Evolutionary conservation across 2,329 filamentous ascomycete species (phyloP), one percentile per base, ranked within the genome.

Genomic region (Cercospora sp.): DNA sequence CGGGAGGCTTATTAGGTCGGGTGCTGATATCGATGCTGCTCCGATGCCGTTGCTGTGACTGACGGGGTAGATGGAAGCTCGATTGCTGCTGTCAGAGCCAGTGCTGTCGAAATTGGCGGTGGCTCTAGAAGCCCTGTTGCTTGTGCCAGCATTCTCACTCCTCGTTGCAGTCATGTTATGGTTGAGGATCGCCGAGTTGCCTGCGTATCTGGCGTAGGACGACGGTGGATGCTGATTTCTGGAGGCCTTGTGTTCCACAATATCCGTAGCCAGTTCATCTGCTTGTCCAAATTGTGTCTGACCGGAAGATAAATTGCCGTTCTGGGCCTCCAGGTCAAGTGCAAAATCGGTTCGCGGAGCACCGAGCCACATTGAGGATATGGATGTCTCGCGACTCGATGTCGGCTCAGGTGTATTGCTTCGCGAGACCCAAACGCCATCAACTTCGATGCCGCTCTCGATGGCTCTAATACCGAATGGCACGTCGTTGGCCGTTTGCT

Each of bases 391-490:
- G 16, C 71, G 69, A 57, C 76, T 79, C 58, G 69, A 64, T 18
- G 69, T 28, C 28, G 60, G 66, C 60, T 75, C 73, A 28, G 76
- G 78, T 8, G 82, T 84, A 73, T 83, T 84, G 59, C 74, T 69
- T 30, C 77, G 66, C 78, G 83, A 84, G 42, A 84, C 82, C 82
- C 82, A 85, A 61, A 97, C 93, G 3, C 93, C 94, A 71, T 97
- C 92, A 7, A 97, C 87, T 76, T 94, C 87, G 53, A 96, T 84
- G 5, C 93, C 93, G 73, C 87, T 91, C 78, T 97, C 90, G 58
- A 97, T 87, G 6, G 94, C 94, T 73, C 91, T 89, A 63, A 95
- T 88, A 20, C 94, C 94, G 75, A 97, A 97, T 0, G 93, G 93
- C 40, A 96, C 87, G 59, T 83, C 74, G 83, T 88, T 82, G 88